Conservation (phyloP, 768 basidiomycete species). For the Russula sp. region DNA sequence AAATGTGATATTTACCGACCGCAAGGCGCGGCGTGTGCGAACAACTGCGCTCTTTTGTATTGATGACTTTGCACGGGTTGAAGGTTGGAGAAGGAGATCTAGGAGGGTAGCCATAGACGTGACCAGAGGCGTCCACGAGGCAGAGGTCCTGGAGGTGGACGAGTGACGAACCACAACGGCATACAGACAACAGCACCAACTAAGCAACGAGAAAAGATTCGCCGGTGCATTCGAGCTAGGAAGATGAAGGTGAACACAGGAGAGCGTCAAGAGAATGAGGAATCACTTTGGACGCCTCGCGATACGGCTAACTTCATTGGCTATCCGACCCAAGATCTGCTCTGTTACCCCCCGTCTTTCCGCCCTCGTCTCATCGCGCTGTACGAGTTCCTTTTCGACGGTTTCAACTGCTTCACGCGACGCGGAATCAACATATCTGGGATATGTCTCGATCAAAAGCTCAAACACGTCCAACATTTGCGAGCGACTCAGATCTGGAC, state of each 20-base stretch:
- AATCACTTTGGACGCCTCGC: constrained; percentile 56
- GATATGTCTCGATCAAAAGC: constrained; percentile 68
- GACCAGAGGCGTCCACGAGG: constrained; percentile 48
- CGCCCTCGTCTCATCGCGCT: constrained; percentile 53
- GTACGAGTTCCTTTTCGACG: constrained; percentile 58
- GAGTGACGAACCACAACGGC: constrained; percentile 42
- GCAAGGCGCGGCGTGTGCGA: constrained; percentile 57
- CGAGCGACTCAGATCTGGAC: constrained; percentile 50
- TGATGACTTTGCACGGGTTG: constrained; percentile 48
- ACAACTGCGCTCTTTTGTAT: constrained; percentile 57
- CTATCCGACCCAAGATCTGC: constrained; percentile 71
- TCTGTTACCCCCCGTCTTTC: constrained; percentile 56
- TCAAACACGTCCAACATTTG: constrained; percentile 67
- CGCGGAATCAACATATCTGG: constrained; percentile 65
- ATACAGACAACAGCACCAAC: constrained; percentile 66
- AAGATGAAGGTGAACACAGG: background rate
- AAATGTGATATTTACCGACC: constrained; percentile 43
- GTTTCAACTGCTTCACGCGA: constrained; percentile 69
- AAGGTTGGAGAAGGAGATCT: constrained; percentile 50
- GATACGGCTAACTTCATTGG: constrained; percentile 56
- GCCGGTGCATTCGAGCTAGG: constrained; percentile 41
- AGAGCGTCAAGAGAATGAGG: background rate
- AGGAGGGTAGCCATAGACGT: constrained; percentile 54
- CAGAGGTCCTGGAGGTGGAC: constrained; percentile 41
- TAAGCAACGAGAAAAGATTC: constrained; percentile 62